These are phyloP conservation scores for Ceriops tagal DNA, from an alignment of 345 rosid genomes.

Conservation along the genomic window DNA sequence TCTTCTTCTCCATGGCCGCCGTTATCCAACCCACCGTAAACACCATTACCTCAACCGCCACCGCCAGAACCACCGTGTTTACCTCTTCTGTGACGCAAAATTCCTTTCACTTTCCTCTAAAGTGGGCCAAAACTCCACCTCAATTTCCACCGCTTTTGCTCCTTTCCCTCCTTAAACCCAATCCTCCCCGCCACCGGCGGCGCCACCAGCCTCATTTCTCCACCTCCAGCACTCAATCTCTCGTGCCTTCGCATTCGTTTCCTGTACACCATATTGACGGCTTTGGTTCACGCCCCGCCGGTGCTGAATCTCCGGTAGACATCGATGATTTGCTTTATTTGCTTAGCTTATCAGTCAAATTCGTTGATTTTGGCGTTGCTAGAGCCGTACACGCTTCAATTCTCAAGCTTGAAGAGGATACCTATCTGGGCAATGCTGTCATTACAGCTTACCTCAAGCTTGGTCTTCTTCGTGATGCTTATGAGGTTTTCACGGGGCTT, in stretches of 20 bases:
- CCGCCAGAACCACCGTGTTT: constrained; percentile 12
- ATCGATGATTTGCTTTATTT: constrained; percentile 34
- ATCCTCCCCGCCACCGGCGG: constrained; percentile 12
- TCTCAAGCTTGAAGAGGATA: constrained; percentile 45
- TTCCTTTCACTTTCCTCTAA: constrained; percentile 15
- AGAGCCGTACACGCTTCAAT: constrained; percentile 59
- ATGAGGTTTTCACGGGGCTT: constrained; percentile 41
- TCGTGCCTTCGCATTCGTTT: background rate
- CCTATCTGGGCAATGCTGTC: constrained; percentile 47
- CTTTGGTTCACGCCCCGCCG: background rate
- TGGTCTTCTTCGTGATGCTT: constrained; percentile 51
- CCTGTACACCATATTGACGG: constrained; percentile 1
- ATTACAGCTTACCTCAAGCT: constrained; percentile 61
- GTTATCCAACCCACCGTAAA: constrained; percentile 27
- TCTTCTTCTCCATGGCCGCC: constrained; percentile 38
- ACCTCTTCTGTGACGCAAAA: constrained; percentile 20
- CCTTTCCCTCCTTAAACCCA: constrained; percentile 10
- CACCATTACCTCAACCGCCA: constrained; percentile 10
- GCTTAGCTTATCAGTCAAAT: constrained; percentile 51
- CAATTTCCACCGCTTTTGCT: constrained; percentile 3
- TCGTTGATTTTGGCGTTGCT: constrained; percentile 43
- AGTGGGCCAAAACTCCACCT: constrained; percentile 4
- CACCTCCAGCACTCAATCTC: constrained; percentile 10
- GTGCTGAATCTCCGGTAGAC: constrained; percentile 3
- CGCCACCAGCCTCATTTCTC: constrained; percentile 16